These are phyloP conservation scores for Perilla frutescens DNA, from an alignment of 257 asterid species.

Conservation along the genomic window DNA sequence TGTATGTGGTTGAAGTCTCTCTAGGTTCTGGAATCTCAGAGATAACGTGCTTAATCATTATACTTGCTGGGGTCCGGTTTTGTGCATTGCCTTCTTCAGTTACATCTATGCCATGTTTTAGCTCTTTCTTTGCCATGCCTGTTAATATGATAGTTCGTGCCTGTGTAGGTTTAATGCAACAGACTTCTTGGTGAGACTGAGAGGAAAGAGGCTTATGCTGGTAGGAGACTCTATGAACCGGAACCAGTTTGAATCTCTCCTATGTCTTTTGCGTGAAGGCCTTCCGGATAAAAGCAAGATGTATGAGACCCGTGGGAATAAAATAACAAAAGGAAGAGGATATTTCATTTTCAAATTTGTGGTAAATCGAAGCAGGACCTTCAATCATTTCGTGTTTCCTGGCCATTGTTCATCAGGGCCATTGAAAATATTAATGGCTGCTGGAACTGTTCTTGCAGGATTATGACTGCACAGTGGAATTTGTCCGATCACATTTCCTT, in stretches of 20 bases:
- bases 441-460: constrained; percentile 61
- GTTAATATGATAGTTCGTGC: constrained; percentile 11
- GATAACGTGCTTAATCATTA: constrained; percentile 1
- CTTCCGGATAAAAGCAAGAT: constrained; percentile 79
- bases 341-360: constrained; percentile 81
- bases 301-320: constrained; percentile 85
- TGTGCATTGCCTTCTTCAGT: background rate
- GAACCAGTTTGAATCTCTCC: constrained; percentile 92
- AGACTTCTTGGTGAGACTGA: constrained; percentile 83
- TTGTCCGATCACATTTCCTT: constrained; percentile 92
- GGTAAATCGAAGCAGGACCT: constrained; percentile 49
- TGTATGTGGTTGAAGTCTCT: background rate
- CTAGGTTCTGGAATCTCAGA: background rate
- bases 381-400: background rate
- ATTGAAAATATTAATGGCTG: background rate
- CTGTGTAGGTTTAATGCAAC: constrained; percentile 78
- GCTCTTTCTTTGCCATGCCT: background rate
- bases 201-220: constrained; percentile 88
- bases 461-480: constrained; percentile 79
- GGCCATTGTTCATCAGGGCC: background rate
- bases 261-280: constrained; percentile 83
- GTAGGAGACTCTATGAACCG: constrained; percentile 99
- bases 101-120: background rate
- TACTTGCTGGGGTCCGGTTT: constrained; percentile 8
- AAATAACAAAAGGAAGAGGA: constrained; percentile 95